Conservation (phyloP, 2,329 filamentous ascomycete species). For the Penicillium sp. region DNA sequence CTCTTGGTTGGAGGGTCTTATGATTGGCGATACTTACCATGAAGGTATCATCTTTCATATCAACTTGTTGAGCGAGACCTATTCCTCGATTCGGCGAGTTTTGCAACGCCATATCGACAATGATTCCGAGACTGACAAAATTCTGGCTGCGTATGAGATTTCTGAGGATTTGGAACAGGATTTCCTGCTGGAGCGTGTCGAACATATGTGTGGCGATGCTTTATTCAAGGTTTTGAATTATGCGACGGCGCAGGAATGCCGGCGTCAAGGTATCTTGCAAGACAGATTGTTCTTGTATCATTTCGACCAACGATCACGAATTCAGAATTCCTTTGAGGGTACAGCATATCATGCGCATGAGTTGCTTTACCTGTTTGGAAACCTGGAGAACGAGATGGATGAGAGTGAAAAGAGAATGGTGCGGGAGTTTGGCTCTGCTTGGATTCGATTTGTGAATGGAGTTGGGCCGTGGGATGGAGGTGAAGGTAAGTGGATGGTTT, state of each 20-base stretch:
- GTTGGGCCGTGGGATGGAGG: conserved; percentile 18
- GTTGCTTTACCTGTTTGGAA: conserved; percentile 27
- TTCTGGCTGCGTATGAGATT: conserved; percentile 25
- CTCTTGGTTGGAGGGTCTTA: conserved; percentile 22
- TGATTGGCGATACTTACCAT: conserved; percentile 29
- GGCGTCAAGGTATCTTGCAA: background rate
- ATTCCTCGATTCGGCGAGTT: conserved; percentile 12
- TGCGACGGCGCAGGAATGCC: conserved; percentile 6
- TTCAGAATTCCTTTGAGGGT: conserved; percentile 24
- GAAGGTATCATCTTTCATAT: conserved; percentile 31
- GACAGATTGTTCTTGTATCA: conserved; percentile 20
- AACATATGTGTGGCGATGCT: conserved; percentile 29
- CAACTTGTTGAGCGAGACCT: conserved; percentile 22
- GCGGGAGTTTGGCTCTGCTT: conserved; percentile 21
- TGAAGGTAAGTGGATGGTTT: conserved; percentile 23
- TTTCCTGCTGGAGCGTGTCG: conserved; percentile 15
- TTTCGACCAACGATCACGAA: conserved; percentile 28
- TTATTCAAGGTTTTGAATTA: conserved; percentile 31
- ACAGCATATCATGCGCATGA: conserved; percentile 32
- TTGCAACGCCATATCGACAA: conserved; percentile 13
- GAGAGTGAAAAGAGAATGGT: conserved; percentile 18
- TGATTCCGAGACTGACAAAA: conserved; percentile 13
- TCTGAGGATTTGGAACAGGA: conserved; percentile 5
- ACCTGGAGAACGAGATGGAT: conserved; percentile 24
- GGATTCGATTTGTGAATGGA: conserved; percentile 26